Conservation (phyloP, 2,329 filamentous ascomycete species). For the Teratosphaeriaceae sp. region DNA sequence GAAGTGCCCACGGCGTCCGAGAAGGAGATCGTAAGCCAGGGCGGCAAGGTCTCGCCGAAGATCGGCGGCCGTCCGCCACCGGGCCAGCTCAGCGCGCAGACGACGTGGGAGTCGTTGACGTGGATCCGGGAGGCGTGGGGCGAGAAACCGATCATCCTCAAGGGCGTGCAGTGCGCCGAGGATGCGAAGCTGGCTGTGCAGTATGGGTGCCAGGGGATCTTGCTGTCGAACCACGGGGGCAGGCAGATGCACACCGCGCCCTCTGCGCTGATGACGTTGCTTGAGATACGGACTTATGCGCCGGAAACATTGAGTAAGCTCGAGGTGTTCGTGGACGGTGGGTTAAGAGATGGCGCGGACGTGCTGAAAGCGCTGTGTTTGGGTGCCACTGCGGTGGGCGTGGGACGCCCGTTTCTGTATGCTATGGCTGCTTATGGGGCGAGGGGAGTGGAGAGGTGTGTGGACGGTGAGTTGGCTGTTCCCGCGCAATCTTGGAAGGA, state of each 20-base stretch:
- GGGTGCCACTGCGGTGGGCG: constrained; percentile 52
- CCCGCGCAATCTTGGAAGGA: neutral
- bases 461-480: neutral
- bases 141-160: constrained; percentile 30
- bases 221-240: constrained; percentile 48
- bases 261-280: constrained; percentile 47
- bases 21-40: neutral
- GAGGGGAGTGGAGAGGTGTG: constrained; percentile 3
- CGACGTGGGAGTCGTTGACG: neutral
- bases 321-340: constrained; percentile 46
- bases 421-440: constrained; percentile 28
- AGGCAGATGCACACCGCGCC: constrained; percentile 45
- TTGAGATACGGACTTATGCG: constrained; percentile 53
- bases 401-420: constrained; percentile 54
- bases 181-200: constrained; percentile 42
- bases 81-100: neutral
- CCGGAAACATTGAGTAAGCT: constrained; percentile 21
- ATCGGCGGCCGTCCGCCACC: neutral
- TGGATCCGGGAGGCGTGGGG: constrained; percentile 1
- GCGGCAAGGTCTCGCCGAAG: neutral
- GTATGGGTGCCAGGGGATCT: constrained; percentile 42
- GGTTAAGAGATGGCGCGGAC: constrained; percentile 44
- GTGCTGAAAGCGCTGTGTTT: constrained; percentile 46
- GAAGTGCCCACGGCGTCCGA: constrained; percentile 22
- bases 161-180: constrained; percentile 49